phyloP scores from a whole-genome alignment of 345 rosid genomes.

The Linum usitatissimum region DNA sequence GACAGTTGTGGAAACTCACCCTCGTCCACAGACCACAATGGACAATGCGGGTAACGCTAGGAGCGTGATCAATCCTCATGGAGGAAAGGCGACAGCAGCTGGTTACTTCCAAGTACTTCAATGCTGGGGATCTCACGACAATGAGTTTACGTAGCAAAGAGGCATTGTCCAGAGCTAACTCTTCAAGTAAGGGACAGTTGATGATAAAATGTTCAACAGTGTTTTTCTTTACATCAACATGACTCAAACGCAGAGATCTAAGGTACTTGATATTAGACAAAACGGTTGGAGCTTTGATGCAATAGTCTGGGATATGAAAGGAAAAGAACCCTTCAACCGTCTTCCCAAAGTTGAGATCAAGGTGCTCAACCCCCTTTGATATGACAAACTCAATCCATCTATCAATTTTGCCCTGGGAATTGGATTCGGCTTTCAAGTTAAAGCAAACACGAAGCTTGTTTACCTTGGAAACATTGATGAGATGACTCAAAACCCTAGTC shows the following conservation, averaged over 20 bases:
- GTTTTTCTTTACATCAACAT: neutral
- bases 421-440: too few species aligned
- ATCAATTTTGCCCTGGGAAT: too few species aligned
- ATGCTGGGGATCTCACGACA: neutral
- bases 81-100: neutral
- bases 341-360: too few species aligned
- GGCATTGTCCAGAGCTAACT: neutral
- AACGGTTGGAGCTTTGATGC: neutral
- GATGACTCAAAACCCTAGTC: too few species aligned
- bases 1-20: neutral
- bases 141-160: neutral
- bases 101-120: slow-evolving; percentile 1
- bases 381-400: too few species aligned
- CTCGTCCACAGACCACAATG: neutral
- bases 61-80: slow-evolving; percentile 1
- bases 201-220: neutral
- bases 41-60: neutral
- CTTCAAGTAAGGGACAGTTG: slow-evolving; percentile 4
- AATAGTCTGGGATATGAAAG: too few species aligned
- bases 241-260: neutral
- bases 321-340: too few species aligned
- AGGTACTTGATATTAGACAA: neutral
- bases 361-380: too few species aligned
- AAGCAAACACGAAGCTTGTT: too few species aligned
- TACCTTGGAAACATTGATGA: too few species aligned